These are phyloP conservation scores for Eucalyptus marginata DNA, from an alignment of 345 rosid genomes.

Conservation along the genomic window DNA sequence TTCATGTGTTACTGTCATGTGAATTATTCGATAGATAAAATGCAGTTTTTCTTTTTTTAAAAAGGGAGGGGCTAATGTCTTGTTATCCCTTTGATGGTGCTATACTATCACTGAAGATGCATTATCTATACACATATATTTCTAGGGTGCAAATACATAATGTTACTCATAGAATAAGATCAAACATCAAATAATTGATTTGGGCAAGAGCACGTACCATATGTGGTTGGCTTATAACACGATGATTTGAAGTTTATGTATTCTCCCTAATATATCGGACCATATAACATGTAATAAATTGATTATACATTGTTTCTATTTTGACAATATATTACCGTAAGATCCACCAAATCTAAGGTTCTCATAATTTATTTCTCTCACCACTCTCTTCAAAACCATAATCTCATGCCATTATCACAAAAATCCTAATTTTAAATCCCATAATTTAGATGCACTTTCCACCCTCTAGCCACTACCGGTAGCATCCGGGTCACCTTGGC, in stretches of 20 bases:
- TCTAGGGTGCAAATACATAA: not conserved
- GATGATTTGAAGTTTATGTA: not conserved
- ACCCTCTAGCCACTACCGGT: not conserved
- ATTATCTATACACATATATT: not conserved
- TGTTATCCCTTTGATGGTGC: not conserved
- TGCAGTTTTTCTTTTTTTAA: no score
- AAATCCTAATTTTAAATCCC: not conserved
- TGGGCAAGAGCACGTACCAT: not conserved
- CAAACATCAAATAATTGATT: not conserved
- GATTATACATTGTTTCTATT: not conserved
- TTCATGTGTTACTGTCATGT: not conserved
- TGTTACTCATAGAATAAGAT: not conserved
- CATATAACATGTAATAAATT: not conserved
- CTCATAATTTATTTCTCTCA: not conserved
- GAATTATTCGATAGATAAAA: not conserved
- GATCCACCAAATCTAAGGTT: not conserved
- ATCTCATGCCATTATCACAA: not conserved
- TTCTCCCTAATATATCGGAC: not conserved
- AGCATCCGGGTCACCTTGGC: not conserved
- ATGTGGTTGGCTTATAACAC: not conserved
- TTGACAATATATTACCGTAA: not conserved
- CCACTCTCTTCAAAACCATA: not conserved
- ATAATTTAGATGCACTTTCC: not conserved
- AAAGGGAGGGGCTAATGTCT: not conserved
- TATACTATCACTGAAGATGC: not conserved